Evolutionary conservation across 306 rosid species (phyloP), one percentile per base, ranked within the genome.

Genomic region (Casuarina cunninghamiana): DNA sequence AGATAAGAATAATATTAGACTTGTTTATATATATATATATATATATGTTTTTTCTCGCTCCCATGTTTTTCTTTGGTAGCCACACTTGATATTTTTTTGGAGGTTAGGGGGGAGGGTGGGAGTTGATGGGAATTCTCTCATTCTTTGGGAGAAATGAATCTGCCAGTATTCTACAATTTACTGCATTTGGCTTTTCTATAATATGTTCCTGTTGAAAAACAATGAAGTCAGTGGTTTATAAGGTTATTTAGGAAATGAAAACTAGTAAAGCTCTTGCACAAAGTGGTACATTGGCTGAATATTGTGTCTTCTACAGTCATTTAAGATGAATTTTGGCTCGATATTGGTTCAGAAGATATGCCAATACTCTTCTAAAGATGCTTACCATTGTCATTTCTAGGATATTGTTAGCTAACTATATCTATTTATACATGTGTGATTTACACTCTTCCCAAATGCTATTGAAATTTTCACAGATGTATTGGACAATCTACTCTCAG

Each of bases 171-270:
- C 5, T 67, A 7, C 11, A 42, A 67, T n/a, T 67, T 46, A 4
- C 71, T 8, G 8, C 71, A 67, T 67, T 67, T 8, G 50, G 35
- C 71, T 2, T 8, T 41, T 3, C n/a, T 9, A 26, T 26, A 41
- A 10, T 17, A 7, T 13, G 42, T 10, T 16, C 49, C 32, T 42
- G 19, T 44, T 42, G 16, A 39, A 67, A 9, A 67, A 42, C 12
- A 26, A 16, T 43, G 6, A 17, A 16, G 2, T 63, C 37, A 16
- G 9, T 41, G 49, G 48, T 16, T 66, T 66, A 42, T 42, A 42
- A 66, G 65, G 65, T 58, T 38, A 58, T 58, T 38, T 21, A 58
- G 71, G 35, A 66, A 66, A 66, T 66, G 48, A 41, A 66, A 42
- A 42, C 50, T 16, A 66, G 17, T 66, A 16, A 42, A 41, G 71